Evolutionary conservation across 768 basidiomycete species (phyloP), one percentile per base, ranked within the genome.

Genomic region (Udeniomyces megalosporus): DNA sequence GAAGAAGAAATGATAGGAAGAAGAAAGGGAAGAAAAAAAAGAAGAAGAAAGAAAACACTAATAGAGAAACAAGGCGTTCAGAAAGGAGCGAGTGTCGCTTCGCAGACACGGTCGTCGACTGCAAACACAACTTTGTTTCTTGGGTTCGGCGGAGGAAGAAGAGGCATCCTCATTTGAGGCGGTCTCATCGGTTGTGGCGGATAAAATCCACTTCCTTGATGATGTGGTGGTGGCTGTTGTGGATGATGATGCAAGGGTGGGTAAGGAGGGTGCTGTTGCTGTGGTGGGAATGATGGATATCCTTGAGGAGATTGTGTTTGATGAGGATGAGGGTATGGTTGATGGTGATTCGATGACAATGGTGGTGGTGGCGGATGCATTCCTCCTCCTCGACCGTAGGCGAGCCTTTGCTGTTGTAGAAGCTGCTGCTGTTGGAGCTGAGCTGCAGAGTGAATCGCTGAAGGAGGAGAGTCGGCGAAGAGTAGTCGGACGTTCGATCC

Each of bases 381-480:
- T 26, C 17, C 2, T 15, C 50, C 50, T 15, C 58, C 47, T 50
- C 58, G 28, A 20, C 45, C 49, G 34, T 60, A 58, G 6, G 61
- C 61, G 22, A 58, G 34, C 29, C 62, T 35, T 31, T 58, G 62
- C 50, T 63, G 62, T 49, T 57, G 58, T n/a, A 77, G 76, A 47
- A 72, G 69, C 64, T 77, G 76, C 52, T 72, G 69, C 55, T 72
- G 77, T 60, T 72, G 75, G 55, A 73, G 74, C 52, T 54, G 50
- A 32, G 69, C 71, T 35, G 78, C 75, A 2, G 80, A 74, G 67
- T 84, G 83, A n/a, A 82, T 82, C 22, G 84, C 79, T 0, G 90
- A 88, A 0, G 90, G 84, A 0, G 90, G 91, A 3, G 87, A 86
- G 73, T 97, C 95, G 53, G 92, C 86, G 70, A 96, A 97, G 48